Evolutionary conservation across 805 yeast genomes (phyloP), one percentile per base, ranked within the genome.

Genomic region (Yamadazyma nakazawae): DNA sequence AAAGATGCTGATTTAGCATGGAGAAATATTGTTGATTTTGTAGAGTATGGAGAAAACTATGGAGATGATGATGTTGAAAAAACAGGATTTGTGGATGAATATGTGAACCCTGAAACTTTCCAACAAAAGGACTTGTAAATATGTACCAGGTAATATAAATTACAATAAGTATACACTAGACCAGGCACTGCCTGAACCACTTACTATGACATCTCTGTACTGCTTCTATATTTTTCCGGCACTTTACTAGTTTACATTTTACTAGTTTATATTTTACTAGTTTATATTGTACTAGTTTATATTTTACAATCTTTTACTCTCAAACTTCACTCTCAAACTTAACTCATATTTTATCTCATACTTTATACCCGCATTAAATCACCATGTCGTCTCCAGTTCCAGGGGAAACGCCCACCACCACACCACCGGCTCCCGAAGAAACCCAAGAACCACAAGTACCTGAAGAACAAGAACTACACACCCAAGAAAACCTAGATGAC

Each of bases 1-100:
- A 74, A 79, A 40, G 96, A 88, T 63, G 82, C 92, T 10, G 78
- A 81, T 46, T 74, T 88, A 43, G 85, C 88, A 51, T 74, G 88
- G 56, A 76, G 81, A 38, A 88, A 87, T 62, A 74, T 88, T 44
- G 79, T 78, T 59, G 88, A 88, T 55, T 94, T 80, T 62, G 78
- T 94, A 16, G 85, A 81, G 62, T 71, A 80, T 46, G 98, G 98
- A 1, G 80, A 49, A 74, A 76, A 60, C 56, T 70, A 70, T 48
- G 66, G 63, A 48, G 62, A 62, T 37, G 60, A 55, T 14, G 73
- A 72, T 52, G 58, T 70, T 51, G 72, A 68, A 49, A 56, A 62
- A 45, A 59, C 54, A 41, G 57, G 61, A 18, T 71, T 60, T 51
- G 55, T 63, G 48, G 75, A 71, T 51, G 70, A 67, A 54, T 64